Percentiles rank a stretch among this genome's conserved stretches.
These are phyloP conservation scores for Annulohypoxylon maeteangense DNA, from an alignment of 495 filamentous ascomycete genomes.

Conservation along the genomic window DNA sequence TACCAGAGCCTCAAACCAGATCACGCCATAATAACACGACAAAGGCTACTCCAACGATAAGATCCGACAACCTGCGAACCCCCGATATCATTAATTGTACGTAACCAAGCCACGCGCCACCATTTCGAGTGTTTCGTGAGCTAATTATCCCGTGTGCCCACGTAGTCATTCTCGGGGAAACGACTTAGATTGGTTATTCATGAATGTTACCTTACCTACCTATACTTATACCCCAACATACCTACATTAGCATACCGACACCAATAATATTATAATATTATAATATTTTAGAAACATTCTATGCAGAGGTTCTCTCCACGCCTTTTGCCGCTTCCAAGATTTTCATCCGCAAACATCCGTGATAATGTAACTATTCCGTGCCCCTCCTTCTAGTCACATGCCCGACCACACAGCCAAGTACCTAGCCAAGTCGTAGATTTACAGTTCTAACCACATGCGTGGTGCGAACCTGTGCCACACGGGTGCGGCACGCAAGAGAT, in stretches of 20 bases:
- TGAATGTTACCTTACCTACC: background rate
- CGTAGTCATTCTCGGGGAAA: background rate
- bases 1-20: conserved; percentile 1
- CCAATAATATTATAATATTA: conserved; percentile 7
- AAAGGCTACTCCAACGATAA: conserved; percentile 11
- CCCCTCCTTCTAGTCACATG: background rate
- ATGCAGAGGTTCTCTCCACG: background rate
- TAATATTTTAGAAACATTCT: background rate
- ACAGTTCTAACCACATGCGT: conserved; percentile 1
- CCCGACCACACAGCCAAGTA: background rate
- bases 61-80: background rate
- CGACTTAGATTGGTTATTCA: background rate
- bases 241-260: background rate
- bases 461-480: conserved; percentile 1
- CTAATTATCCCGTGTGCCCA: background rate
- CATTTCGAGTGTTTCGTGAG: background rate
- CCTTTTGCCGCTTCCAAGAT: background rate
- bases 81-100: conserved; percentile 14
- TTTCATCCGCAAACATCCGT: background rate
- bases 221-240: conserved; percentile 5
- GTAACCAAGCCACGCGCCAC: background rate
- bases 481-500: background rate
- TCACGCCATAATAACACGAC: conserved; percentile 12
- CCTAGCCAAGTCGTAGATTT: background rate
- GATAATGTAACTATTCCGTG: background rate